These are phyloP conservation scores for Tephrocybe sp. DNA, from an alignment of 768 basidiomycete genomes.

Conservation along the genomic window DNA sequence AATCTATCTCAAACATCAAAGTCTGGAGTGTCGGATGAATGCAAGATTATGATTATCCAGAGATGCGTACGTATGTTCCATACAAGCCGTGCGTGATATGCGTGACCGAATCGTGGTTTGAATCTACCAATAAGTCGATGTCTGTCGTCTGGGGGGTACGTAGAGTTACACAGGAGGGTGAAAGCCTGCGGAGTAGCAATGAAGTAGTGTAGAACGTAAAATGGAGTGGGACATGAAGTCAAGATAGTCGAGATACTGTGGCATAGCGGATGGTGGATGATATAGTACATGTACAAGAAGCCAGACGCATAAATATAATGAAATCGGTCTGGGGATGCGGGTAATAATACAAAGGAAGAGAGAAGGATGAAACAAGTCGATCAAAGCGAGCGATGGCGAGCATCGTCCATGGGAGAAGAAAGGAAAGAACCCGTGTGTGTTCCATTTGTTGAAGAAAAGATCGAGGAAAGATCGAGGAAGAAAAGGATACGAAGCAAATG, in stretches of 20 bases:
- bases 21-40: too few species aligned
- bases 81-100: not conserved
- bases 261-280: not conserved
- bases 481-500: not conserved
- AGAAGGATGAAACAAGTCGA: not conserved
- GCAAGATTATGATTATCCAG: too few species aligned
- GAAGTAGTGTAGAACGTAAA: not conserved
- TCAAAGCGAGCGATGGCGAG: not conserved
- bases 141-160: not conserved
- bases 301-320: not conserved
- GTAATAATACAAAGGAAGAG: not conserved
- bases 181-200: not conserved
- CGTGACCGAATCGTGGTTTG: not conserved
- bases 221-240: not conserved
- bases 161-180: not conserved
- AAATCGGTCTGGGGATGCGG: not conserved
- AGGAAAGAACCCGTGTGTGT: not conserved
- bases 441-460: not conserved
- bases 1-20: too few species aligned
- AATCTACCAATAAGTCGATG: not conserved
- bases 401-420: conserved; percentile 4
- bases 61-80: not conserved
- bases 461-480: not conserved
- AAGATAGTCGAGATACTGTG: not conserved
- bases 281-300: not conserved